Evolutionary conservation across 2,329 filamentous ascomycete species (phyloP).

Genomic region (Ophiobolus disseminans): DNA sequence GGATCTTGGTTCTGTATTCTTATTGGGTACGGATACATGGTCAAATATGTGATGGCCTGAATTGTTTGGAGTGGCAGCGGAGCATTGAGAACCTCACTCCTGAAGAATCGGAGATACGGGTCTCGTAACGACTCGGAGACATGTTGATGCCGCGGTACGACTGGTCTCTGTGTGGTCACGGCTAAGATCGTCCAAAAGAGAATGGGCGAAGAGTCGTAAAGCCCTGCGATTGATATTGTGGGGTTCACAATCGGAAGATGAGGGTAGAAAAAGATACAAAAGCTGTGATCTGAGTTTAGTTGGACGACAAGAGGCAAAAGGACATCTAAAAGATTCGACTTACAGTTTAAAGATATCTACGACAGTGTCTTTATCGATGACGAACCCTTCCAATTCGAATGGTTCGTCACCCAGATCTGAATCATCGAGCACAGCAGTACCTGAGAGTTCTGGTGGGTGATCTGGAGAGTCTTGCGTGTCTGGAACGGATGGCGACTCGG

Average conservation of each 20-base stretch:
- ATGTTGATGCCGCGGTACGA: constrained; percentile 9
- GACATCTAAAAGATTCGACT: too few relatives aligned
- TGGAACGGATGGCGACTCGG: constrained; percentile 17
- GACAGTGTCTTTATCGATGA: constrained; percentile 17
- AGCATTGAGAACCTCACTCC: constrained; percentile 16
- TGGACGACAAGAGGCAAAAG: neutral
- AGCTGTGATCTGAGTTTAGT: constrained; percentile 11
- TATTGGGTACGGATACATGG: constrained; percentile 25
- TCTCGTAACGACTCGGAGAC: constrained; percentile 12
- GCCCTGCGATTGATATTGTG: constrained; percentile 17
- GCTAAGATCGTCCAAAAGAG: constrained; percentile 33
- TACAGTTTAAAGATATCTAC: constrained; percentile 28
- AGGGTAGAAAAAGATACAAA: constrained; percentile 24
- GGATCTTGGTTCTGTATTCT: constrained; percentile 21
- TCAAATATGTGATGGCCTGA: constrained; percentile 25
- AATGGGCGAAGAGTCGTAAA: constrained; percentile 22
- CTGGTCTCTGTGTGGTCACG: constrained; percentile 14
- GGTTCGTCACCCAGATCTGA: constrained; percentile 11
- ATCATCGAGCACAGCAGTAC: constrained; percentile 14
- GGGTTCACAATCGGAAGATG: constrained; percentile 29
- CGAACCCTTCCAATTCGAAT: constrained; percentile 20
- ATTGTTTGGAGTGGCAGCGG: constrained; percentile 29
- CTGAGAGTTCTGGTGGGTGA: constrained; percentile 9
- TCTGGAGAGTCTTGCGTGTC: constrained; percentile 19
- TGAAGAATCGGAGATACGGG: constrained; percentile 15